Evolutionary conservation across 257 asterid genomes (phyloP).

Genomic region (Nyctanthes arbortristis): DNA sequence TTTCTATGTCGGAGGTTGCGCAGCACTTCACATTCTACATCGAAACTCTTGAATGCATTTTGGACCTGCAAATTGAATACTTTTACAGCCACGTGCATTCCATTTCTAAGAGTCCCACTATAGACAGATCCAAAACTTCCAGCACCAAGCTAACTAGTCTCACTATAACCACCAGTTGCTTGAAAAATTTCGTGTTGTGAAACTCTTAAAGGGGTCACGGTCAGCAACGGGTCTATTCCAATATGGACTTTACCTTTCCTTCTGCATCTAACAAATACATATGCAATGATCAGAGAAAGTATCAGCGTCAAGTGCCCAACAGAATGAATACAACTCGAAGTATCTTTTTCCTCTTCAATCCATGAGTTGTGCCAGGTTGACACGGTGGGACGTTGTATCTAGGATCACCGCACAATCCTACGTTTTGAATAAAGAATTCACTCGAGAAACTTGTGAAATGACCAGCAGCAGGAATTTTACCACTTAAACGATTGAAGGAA

Average conservation of each 20-base stretch:
- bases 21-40: no score
- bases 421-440: no score
- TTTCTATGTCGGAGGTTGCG: no score
- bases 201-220: slow-evolving; percentile 9
- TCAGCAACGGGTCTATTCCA: neutral
- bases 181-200: no score
- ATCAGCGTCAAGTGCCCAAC: neutral
- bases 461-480: slow-evolving; percentile 19
- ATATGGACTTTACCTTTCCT: neutral
- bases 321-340: neutral
- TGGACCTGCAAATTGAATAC: slow-evolving; percentile 14
- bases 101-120: no score
- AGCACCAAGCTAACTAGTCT: no score
- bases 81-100: slow-evolving; percentile 12
- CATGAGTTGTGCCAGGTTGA: neutral
- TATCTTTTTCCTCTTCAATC: neutral
- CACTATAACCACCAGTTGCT: no score
- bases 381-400: slow-evolving; percentile 11
- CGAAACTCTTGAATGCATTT: slow-evolving; percentile 10
- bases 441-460: slow-evolving; percentile 15
- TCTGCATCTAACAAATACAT: no score
- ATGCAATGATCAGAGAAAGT: neutral
- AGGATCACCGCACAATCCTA: slow-evolving; percentile 16
- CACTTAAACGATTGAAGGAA: slow-evolving; percentile 16
- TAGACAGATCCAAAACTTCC: no score